Percentiles rank a stretch among this genome's conserved stretches.
Evolutionary conservation across 176 grass and related monocot species (phyloP).

Genomic region (Avena sativa): DNA sequence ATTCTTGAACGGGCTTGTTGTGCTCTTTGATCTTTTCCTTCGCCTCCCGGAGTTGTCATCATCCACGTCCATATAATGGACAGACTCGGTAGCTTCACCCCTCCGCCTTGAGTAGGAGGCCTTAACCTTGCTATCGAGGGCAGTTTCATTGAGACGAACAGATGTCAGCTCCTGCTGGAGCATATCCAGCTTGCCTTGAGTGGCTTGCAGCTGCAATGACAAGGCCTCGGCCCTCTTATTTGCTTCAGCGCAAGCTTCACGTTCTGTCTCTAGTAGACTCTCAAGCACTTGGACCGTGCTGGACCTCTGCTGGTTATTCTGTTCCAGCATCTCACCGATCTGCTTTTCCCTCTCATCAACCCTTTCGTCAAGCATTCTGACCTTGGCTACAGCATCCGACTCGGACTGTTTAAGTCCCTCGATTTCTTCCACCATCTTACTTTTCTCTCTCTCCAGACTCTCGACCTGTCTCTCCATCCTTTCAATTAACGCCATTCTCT

Average conservation of each 20-base stretch:
- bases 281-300: slow-evolving; percentile 95
- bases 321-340: slow-evolving; percentile 88
- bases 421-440: slow-evolving; percentile 72
- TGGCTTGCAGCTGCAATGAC: slow-evolving; percentile 89
- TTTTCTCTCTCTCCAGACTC: slow-evolving; percentile 78
- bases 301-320: slow-evolving; percentile 88
- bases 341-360: slow-evolving; percentile 89
- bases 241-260: slow-evolving; percentile 74
- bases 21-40: slow-evolving; percentile 91
- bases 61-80: slow-evolving; percentile 92
- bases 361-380: slow-evolving; percentile 67
- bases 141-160: slow-evolving; percentile 76
- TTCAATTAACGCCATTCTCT: slow-evolving; percentile 78
- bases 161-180: slow-evolving; percentile 93
- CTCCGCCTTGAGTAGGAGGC: slow-evolving; percentile 65
- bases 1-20: slow-evolving; percentile 79
- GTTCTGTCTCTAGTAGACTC: slow-evolving; percentile 71
- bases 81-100: slow-evolving; percentile 83
- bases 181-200: slow-evolving; percentile 90
- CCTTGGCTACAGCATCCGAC: slow-evolving; percentile 77
- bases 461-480: slow-evolving; percentile 82
- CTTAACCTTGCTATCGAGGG: slow-evolving; percentile 47
- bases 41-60: slow-evolving; percentile 61
- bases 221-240: slow-evolving; percentile 83
- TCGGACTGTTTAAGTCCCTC: slow-evolving; percentile 71